Percentiles rank a stretch among this genome's conserved stretches.
These are phyloP conservation scores for Backusella westeae DNA, from an alignment of 192 early-diverging fungal species.

Conservation along the genomic window DNA sequence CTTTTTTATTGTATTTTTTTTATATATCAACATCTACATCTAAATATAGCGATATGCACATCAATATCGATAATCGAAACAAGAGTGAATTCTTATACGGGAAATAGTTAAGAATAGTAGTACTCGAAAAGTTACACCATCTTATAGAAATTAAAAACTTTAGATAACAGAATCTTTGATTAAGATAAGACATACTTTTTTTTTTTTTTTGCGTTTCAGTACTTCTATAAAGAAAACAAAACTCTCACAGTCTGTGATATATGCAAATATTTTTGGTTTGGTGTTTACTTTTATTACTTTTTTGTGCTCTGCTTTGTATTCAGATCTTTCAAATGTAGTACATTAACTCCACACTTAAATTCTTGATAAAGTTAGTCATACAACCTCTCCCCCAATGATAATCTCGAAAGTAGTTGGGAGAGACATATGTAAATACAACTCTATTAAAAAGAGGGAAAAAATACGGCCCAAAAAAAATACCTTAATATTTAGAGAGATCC, in stretches of 20 bases:
- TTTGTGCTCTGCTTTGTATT: not conserved
- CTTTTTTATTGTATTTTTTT: too few relatives aligned
- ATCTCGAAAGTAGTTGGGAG: not conserved
- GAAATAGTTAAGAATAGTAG: not conserved
- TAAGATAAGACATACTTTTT: not conserved
- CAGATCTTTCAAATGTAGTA: not conserved
- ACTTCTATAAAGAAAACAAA: not conserved
- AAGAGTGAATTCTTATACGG: not conserved
- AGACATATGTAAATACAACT: not conserved
- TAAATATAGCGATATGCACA: not conserved
- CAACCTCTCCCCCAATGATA: not conserved
- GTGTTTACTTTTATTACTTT: not conserved
- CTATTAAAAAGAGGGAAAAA: not conserved
- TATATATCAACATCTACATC: not conserved
- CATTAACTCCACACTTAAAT: not conserved
- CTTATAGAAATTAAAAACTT: not conserved
- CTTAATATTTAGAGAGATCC: not conserved
- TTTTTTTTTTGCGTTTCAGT: not conserved
- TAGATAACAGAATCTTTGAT: not conserved
- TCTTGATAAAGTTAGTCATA: slow-evolving; percentile 4
- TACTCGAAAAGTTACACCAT: not conserved
- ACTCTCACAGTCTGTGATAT: not conserved
- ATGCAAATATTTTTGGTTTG: not conserved
- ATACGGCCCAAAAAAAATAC: not conserved
- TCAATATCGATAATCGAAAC: not conserved